These are phyloP conservation scores for Ligustrum vulgare DNA, from an alignment of 257 asterid species.

Conservation along the genomic window DNA sequence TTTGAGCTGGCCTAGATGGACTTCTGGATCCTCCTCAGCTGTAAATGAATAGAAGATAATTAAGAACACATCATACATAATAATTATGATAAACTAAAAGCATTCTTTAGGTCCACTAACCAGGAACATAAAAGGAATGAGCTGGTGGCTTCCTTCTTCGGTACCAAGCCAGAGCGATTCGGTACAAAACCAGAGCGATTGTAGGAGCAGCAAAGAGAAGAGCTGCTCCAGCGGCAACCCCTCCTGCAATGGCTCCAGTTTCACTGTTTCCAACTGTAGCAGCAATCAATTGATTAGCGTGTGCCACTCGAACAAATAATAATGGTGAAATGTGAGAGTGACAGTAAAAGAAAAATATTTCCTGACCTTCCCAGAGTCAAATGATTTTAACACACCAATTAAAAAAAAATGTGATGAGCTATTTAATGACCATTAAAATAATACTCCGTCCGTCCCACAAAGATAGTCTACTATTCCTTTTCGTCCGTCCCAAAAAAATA, in stretches of 20 bases:
- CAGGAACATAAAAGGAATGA: background rate
- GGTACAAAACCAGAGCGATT: background rate
- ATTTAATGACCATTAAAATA: no score
- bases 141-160: background rate
- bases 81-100: no score
- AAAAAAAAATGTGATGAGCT: background rate
- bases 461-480: no score
- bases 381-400: no score
- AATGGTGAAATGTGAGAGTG: background rate
- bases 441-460: no score
- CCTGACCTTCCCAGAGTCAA: background rate
- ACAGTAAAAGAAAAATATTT: constrained; percentile 2
- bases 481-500: no score
- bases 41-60: no score
- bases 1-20: no score
- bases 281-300: constrained; percentile 17
- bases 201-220: no score
- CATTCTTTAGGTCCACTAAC: background rate
- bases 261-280: constrained; percentile 43
- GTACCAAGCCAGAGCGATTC: background rate
- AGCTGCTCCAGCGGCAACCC: constrained; percentile 19
- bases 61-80: no score
- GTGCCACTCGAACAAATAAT: constrained; percentile 7
- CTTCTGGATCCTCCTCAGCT: no score
- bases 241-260: constrained; percentile 56